These are phyloP conservation scores for Solanum chacoense DNA, from an alignment of 305 asterid genomes.

Conservation along the genomic window DNA sequence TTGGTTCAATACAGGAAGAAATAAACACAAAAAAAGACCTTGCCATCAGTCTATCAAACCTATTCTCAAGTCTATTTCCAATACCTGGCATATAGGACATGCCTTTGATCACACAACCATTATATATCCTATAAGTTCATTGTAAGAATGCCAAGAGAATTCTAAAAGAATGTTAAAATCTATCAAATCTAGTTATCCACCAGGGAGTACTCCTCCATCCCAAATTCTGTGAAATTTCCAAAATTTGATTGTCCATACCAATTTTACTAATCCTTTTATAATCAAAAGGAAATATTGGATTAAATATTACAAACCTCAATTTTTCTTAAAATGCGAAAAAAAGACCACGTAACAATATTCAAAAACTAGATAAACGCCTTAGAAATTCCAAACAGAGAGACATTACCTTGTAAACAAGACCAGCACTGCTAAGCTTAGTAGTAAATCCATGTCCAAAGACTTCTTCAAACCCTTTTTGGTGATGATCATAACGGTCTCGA, in stretches of 20 bases:
- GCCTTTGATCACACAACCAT: background rate
- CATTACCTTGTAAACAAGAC: conserved; percentile 79
- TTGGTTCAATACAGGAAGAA: background rate
- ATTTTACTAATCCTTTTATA: background rate
- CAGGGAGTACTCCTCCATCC: background rate
- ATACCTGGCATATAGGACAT: background rate
- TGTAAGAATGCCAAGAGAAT: background rate
- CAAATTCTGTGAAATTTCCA: background rate
- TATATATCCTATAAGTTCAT: background rate
- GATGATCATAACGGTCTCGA: conserved; percentile 67
- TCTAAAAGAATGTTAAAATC: background rate
- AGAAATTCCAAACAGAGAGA: background rate
- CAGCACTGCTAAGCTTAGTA: conserved; percentile 86
- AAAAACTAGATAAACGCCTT: background rate
- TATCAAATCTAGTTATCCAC: background rate
- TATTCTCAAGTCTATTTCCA: background rate
- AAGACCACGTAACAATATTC: background rate
- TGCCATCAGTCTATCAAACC: background rate
- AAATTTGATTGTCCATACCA: background rate
- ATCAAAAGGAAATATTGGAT: background rate
- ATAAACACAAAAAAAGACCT: background rate
- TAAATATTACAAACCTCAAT: background rate
- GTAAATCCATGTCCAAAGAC: conserved; percentile 68
- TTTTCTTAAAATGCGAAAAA: background rate
- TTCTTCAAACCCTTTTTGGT: conserved; percentile 73